Evolutionary conservation across 805 yeast species (phyloP).

Genomic region (Zygosaccharomyces bailii): DNA sequence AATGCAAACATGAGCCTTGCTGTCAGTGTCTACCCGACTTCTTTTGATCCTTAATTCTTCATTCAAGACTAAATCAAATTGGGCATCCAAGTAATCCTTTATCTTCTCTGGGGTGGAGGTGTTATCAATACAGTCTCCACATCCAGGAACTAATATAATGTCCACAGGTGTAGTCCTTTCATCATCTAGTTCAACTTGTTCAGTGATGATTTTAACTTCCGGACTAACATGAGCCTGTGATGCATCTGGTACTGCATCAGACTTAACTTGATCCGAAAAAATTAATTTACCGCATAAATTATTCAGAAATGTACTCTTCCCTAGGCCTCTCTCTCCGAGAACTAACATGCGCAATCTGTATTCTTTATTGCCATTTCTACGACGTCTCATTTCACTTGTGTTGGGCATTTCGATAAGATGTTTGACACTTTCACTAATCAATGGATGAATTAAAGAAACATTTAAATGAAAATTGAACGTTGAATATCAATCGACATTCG

Average conservation of each 20-base stretch:
- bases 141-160: conserved; percentile 67
- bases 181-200: conserved; percentile 54
- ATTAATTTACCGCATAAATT: conserved; percentile 56
- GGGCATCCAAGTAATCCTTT: conserved; percentile 60
- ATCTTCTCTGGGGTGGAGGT: conserved; percentile 47
- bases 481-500: too few species aligned
- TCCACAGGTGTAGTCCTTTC: conserved; percentile 53
- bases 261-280: conserved; percentile 25
- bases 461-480: too few species aligned
- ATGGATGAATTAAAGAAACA: neutral
- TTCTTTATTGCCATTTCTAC: conserved; percentile 61
- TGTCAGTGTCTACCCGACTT: conserved; percentile 71
- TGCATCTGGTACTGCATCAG: conserved; percentile 26
- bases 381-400: conserved; percentile 46
- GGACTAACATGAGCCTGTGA: conserved; percentile 37
- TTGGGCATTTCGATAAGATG: conserved; percentile 6
- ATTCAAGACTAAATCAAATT: conserved; percentile 66
- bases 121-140: conserved; percentile 72
- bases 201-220: conserved; percentile 44
- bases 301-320: conserved; percentile 70
- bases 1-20: conserved; percentile 71
- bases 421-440: neutral
- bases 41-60: conserved; percentile 75
- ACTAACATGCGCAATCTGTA: conserved; percentile 64
- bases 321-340: conserved; percentile 70